Evolutionary conservation across 306 rosid genomes (phyloP), one percentile per base, ranked within the genome.

Genomic region (Cotoneaster glaucophyllus): DNA sequence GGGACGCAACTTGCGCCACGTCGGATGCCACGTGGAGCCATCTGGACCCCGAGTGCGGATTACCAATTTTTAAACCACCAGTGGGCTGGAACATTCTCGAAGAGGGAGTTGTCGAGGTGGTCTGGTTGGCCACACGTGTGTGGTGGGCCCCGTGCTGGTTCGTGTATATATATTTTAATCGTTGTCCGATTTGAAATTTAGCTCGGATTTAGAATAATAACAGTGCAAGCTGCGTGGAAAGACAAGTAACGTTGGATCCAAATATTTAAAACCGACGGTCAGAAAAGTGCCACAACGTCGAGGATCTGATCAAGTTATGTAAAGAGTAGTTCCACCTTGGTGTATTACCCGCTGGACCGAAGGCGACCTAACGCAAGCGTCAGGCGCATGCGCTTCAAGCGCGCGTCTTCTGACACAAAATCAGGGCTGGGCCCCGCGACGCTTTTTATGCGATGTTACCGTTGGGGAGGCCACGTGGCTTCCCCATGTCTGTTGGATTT

Each of bases 61-160:
- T 77, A 6, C 68, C 48, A 24, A 65, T 39, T 70, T 71, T 29
- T 54, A 56, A 77, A 70, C 21, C 74, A 44, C 39, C 24, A 44
- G 70, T 32, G 24, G 58, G 62, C 56, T 39, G 65, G 95, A 89
- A 89, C 64, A 74, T 90, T 87, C 91, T 74, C 82, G 93, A 92
- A 84, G 78, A 54, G 56, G 58, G 75, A 54, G 77, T 22, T 64
- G 69, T 4, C 19, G 70, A 81, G 73, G 82, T 24, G 64, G 43
- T 3, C 56, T 5, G 4, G 26, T 41, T 25, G 73, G 14, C 29
- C 15, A 88, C 87, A 77, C 81, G 86, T 85, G 74, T 62, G 31
- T 5, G 13, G 29, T 14, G 70, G 4, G 69, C 9, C 9, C 22
- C 0, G 17, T 17, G 21, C 66, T 14, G 10, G 14, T 26, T 14